A percentile compares a stretch with the other conserved stretches of the same genome.
These are phyloP conservation scores for Daldinia loculata DNA, from an alignment of 495 filamentous ascomycete genomes.

Conservation along the genomic window DNA sequence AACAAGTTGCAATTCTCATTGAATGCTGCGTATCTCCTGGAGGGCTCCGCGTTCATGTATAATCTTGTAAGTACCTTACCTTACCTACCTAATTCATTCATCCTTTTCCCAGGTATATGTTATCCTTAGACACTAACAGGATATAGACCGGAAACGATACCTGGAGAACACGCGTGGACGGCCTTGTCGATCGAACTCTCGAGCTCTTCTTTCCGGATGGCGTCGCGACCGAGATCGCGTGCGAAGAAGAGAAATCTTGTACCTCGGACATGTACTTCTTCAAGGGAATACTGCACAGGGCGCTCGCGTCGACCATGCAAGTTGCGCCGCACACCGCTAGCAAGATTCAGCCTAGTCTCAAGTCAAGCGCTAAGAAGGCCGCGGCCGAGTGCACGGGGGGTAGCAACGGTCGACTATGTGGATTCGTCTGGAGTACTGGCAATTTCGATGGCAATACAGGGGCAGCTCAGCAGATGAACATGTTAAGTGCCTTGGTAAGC, in stretches of 20 bases:
- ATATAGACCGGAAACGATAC: slow-evolving; percentile 59
- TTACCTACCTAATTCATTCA: background rate
- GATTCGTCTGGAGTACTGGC: slow-evolving; percentile 64
- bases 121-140: background rate
- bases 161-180: slow-evolving; percentile 66
- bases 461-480: slow-evolving; percentile 66
- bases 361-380: slow-evolving; percentile 70
- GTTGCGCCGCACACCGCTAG: slow-evolving; percentile 70
- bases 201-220: slow-evolving; percentile 65
- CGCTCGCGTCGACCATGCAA: slow-evolving; percentile 71
- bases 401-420: slow-evolving; percentile 65
- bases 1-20: slow-evolving; percentile 70
- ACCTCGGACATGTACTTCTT: slow-evolving; percentile 76
- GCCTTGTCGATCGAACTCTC: slow-evolving; percentile 63
- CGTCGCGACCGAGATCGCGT: slow-evolving; percentile 65
- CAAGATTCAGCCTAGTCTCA: slow-evolving; percentile 68
- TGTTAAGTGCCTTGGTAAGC: slow-evolving; percentile 64
- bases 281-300: slow-evolving; percentile 80
- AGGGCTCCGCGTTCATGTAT: slow-evolving; percentile 74
- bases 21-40: slow-evolving; percentile 69
- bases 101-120: background rate
- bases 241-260: slow-evolving; percentile 71
- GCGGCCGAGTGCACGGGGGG: slow-evolving; percentile 71
- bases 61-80: slow-evolving; percentile 56
- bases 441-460: slow-evolving; percentile 53